Percentiles rank a stretch among this genome's conserved stretches.
Conservation (phyloP, 352 stramenopile species). For the Phytophthora fragariaefolia region DNA sequence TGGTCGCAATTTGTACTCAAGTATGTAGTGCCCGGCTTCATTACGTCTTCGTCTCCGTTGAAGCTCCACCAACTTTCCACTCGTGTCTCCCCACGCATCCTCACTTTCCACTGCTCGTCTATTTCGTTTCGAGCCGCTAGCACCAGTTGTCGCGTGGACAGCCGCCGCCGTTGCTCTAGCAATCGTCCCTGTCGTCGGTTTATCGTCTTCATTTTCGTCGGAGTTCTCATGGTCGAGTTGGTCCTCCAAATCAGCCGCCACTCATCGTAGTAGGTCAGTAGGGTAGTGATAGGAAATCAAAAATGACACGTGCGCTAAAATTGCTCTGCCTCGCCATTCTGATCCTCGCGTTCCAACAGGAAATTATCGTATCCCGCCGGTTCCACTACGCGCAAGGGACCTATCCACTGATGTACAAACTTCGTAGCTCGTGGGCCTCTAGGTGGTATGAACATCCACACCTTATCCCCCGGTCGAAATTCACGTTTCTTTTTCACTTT, state of each 20-base stretch:
- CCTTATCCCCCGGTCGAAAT: too few species aligned
- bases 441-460: too few species aligned
- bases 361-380: too few species aligned
- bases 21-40: not conserved
- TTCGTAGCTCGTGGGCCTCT: too few species aligned
- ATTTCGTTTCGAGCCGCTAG: not conserved
- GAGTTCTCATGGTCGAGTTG: slow-evolving; percentile 7
- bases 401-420: too few species aligned
- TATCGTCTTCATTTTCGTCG: not conserved
- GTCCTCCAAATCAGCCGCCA: not conserved
- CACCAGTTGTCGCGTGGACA: not conserved
- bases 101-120: not conserved
- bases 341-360: too few species aligned
- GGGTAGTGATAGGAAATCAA: too few species aligned
- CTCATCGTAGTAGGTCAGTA: too few species aligned
- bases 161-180: not conserved
- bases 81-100: not conserved
- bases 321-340: too few species aligned
- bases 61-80: not conserved
- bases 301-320: too few species aligned
- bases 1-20: not conserved
- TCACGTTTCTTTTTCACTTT: too few species aligned
- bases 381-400: too few species aligned
- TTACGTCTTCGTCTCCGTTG: not conserved
- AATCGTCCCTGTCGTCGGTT: not conserved